These are phyloP conservation scores for Alternaria rosae DNA, from an alignment of 2,329 filamentous ascomycete genomes.

Conservation along the genomic window DNA sequence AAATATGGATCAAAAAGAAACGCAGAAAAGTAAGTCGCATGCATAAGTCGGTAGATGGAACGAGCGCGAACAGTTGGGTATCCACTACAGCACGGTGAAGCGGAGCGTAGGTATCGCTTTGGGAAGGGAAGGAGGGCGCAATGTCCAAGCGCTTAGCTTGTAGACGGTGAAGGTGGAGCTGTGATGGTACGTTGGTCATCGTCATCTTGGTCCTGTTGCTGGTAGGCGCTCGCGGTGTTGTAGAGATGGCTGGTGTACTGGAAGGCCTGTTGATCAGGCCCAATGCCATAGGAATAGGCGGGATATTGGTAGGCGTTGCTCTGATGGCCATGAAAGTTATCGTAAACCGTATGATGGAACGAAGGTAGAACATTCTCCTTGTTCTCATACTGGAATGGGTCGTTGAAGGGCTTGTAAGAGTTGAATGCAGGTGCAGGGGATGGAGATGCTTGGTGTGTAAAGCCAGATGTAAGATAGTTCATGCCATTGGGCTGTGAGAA, in stretches of 20 bases:
- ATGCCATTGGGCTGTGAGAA: conserved; percentile 44
- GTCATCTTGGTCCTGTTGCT: conserved; percentile 36
- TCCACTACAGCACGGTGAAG: conserved; percentile 4
- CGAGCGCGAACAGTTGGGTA: conserved; percentile 23
- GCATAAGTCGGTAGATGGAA: conserved; percentile 18
- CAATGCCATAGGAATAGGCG: conserved; percentile 37
- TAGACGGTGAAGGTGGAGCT: conserved; percentile 46
- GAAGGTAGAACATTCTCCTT: conserved; percentile 43
- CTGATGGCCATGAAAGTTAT: conserved; percentile 35
- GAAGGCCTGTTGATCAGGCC: conserved; percentile 38
- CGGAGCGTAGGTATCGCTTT: conserved; percentile 4
- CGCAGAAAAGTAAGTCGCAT: conserved; percentile 18
- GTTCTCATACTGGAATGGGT: conserved; percentile 41
- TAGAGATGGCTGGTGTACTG: conserved; percentile 37
- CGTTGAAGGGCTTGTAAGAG: conserved; percentile 39
- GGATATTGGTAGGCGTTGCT: conserved; percentile 36
- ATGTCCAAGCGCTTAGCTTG: conserved; percentile 23
- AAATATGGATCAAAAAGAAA: not conserved
- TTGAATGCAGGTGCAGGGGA: conserved; percentile 33
- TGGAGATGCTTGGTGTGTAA: conserved; percentile 35
- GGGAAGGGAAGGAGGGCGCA: not conserved
- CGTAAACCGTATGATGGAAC: conserved; percentile 34
- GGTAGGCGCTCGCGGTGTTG: conserved; percentile 30
- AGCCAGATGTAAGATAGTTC: conserved; percentile 46
- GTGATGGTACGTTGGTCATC: conserved; percentile 49